Base-by-base conservation (phyloP, 2,329 filamentous ascomycete species). In the Diaporthe velutina region DNA sequence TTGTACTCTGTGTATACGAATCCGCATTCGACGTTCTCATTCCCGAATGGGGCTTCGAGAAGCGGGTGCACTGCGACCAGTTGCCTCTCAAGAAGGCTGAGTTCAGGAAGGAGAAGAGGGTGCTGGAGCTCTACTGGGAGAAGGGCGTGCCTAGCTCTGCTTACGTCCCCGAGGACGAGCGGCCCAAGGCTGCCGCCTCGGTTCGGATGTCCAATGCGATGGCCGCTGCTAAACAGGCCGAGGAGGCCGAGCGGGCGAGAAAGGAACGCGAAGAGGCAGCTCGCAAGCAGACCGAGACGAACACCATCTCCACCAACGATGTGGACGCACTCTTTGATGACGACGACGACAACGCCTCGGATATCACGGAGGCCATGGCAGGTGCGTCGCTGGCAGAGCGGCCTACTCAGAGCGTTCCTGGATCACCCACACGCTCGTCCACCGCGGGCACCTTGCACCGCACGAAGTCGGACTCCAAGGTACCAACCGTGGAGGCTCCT, bases 41-140 rank as follows among this genome's bases (percentile, higher is more conserved):
- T 83, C 97, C 97, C 8, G 96, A 99, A 82, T 99, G 95, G 88
- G 97, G 97, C 78, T 98, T 99, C 79, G 97, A 99, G 88, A 99
- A 99, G 91, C 95, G 97, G 78, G 97, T 99, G 70, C 97, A 99
- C 86, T 99, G 97, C 83, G 97, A 99, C 82, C 97, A 99, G 87
- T 89, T 99, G 82, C 97, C 97, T 40, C 88, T 99, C 79, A 96
- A 98, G 90, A 99, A 99, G 89, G 97, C 97, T n/a, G 97, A 99
- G 83, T 99, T 97, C 86, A 93, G 97, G 84, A 98, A 98, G 89
- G 95, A 98, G 83, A 95, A 96, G 86, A 92, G 97, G 73, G 91
- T 98, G 40, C 89, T 99, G 61, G 97, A 99, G 85, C 90, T 99
- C 22, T 99, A 98, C 89, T 99, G 97, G 97, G 97, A 99, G 92